Evolutionary conservation across 2,329 filamentous ascomycete genomes (phyloP), one percentile per base, ranked within the genome.

Genomic region (Pestalotiopsis fici): DNA sequence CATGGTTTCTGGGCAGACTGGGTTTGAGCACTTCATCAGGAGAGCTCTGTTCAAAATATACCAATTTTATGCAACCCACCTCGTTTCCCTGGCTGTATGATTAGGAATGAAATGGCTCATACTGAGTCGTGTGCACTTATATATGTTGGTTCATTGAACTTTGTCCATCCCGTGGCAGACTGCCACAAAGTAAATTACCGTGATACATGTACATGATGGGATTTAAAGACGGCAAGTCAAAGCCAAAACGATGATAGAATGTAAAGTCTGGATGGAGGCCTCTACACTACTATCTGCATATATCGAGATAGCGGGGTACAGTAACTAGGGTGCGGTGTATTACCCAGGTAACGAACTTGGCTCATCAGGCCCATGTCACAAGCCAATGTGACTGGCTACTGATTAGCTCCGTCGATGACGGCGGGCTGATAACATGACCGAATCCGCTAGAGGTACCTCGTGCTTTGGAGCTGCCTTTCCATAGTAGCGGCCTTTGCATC

Each of bases 381-480:
- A 18, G 43, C 43, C 18, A 50, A 50, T 50, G 43, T 50, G 43
- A 50, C 43, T 50, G 43, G 43, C 43, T 50, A 21, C 43, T 50
- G 43, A 50, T 50, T 31, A 62, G 59, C 35, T 62, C 35, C 31
- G 59, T 62, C 59, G 21, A 62, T 62, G 59, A 62, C 59, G 59
- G 59, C 59, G 59, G 59, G 35, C 37, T 62, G 37, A 62, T 62
- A 62, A 62, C 59, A 62, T 62, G 59, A 62, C 59, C 59, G 59
- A 62, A 62, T 47, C 59, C 59, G 37, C 59, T 62, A 27, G 35
- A 50, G 35, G 59, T 50, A 62, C 25, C 59, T 43, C 59, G 59
- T 62, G 57, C 57, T 35, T 60, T 37, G 27, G 35, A 62, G 37
- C 35, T 60, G 15, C 37, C 37, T 31, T 35, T n/a, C 21, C 21